Evolutionary conservation across 139 green algal genomes (phyloP).

Genomic region (Closterium sp.): DNA sequence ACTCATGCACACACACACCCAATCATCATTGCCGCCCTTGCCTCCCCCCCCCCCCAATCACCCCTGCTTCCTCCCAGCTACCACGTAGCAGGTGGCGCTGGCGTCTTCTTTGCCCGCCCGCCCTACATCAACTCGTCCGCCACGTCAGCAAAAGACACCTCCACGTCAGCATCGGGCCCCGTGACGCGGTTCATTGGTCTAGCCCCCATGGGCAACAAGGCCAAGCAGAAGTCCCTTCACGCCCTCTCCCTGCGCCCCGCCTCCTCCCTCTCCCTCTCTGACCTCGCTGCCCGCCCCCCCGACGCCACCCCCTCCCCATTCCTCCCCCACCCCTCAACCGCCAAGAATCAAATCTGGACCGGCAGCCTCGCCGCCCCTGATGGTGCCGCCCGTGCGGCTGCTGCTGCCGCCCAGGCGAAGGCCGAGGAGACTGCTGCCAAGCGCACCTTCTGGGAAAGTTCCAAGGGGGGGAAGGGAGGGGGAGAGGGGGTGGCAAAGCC

Average conservation of each 20-base stretch:
- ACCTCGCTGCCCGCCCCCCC: constrained; percentile 24
- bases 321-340: background rate
- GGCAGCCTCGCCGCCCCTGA: constrained; percentile 9
- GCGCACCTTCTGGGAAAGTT: background rate
- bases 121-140: constrained; percentile 74
- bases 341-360: constrained; percentile 12
- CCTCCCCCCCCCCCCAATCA: background rate
- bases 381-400: background rate
- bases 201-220: constrained; percentile 59
- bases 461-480: background rate
- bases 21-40: background rate
- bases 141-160: background rate
- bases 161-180: constrained; percentile 31
- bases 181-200: constrained; percentile 87
- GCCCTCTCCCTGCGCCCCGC: constrained; percentile 39
- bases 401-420: background rate
- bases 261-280: background rate
- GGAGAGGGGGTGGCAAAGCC: background rate
- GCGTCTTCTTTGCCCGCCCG: constrained; percentile 64
- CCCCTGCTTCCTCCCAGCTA: constrained; percentile 22
- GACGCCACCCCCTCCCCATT: constrained; percentile 51
- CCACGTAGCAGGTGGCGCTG: constrained; percentile 38
- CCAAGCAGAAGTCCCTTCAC: constrained; percentile 59
- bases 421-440: background rate
- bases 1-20: background rate